Base-by-base conservation (phyloP, 78 protist species). In the Pelomyxa schiedti region DNA sequence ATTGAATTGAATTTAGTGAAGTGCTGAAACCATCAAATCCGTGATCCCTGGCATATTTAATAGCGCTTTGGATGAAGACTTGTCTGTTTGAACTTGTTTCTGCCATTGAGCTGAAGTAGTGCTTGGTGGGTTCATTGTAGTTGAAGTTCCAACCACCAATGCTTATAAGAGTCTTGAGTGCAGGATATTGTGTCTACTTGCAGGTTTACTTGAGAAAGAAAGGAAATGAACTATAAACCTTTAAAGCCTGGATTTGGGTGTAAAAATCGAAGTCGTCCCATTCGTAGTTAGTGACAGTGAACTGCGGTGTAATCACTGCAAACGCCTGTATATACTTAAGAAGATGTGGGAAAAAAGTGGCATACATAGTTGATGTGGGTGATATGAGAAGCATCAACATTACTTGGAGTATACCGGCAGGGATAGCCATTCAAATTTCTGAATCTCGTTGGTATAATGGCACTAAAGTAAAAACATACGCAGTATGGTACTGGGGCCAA, bases 101-200 rank as follows among this genome's bases (percentile, higher is more conserved):
- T 7, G 69, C 69, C 69, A 66, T 66, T 7, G 8, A 35, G 29
- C 42, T 35, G 69, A 66, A 66, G 69, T 35, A 5, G 69, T 5
- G 8, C 69, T 66, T 66, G 69, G 69, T 66, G 69, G 69, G 42
- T 5, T 7, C 38, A 36, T 9, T 35, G 69, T 9, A 66, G 69
- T 66, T 66, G 69, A 66, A 66, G 69, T 66, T 66, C 69, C 69
- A 66, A 5, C 69, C 69, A 5, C 69, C 69, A 36, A 66, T 7
- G 7, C 42, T 35, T 7, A 66, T 66, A 9, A 66, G 69, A 5
- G 9, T 8, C 69, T 66, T 66, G 38, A 66, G 69, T n/a, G 29
- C 7, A 24, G 69, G 69, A 5, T 7, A 22, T 36, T 7, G 38
- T 7, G 69, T 5, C 69, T 66, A 35, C 69, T 47, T 47, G 58